Conservation (phyloP, 495 filamentous ascomycete genomes). For the Penicillium samsonianum region DNA sequence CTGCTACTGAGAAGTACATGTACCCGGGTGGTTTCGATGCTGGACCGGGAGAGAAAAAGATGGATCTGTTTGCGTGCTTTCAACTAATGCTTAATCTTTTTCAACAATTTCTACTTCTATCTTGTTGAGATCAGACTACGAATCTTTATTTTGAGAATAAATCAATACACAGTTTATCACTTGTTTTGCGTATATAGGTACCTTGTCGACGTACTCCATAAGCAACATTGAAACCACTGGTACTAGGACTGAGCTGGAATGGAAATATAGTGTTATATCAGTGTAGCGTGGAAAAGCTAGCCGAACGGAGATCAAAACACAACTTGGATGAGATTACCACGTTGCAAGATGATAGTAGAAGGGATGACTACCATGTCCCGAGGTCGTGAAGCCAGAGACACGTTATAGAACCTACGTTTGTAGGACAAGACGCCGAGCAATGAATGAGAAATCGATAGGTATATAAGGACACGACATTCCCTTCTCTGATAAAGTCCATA, state of each 20-base stretch:
- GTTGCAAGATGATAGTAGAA: too few relatives aligned
- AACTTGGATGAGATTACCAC: too few relatives aligned
- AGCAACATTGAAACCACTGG: not conserved
- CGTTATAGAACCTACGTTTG: too few relatives aligned
- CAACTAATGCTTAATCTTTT: slow-evolving; percentile 15
- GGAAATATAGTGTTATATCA: not conserved
- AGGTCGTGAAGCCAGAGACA: too few relatives aligned
- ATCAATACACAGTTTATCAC: not conserved
- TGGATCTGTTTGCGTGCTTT: slow-evolving; percentile 1
- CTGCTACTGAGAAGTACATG: not conserved
- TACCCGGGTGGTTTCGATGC: not conserved
- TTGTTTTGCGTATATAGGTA: not conserved
- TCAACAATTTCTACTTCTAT: not conserved
- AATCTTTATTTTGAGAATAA: not conserved
- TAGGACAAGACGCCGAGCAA: not conserved
- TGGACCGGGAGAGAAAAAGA: not conserved
- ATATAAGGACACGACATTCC: not conserved
- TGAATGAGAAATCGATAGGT: not conserved
- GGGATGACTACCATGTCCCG: too few relatives aligned
- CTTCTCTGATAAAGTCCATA: not conserved
- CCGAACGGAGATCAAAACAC: too few relatives aligned
- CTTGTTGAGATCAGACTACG: not conserved
- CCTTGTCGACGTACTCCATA: not conserved
- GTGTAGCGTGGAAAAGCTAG: too few relatives aligned
- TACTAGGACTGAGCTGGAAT: not conserved